Percentiles rank a stretch among this genome's conserved stretches.
These are phyloP conservation scores for Papilionanthe hybrid DNA, from an alignment of 116 monocot genomes.

Conservation along the genomic window DNA sequence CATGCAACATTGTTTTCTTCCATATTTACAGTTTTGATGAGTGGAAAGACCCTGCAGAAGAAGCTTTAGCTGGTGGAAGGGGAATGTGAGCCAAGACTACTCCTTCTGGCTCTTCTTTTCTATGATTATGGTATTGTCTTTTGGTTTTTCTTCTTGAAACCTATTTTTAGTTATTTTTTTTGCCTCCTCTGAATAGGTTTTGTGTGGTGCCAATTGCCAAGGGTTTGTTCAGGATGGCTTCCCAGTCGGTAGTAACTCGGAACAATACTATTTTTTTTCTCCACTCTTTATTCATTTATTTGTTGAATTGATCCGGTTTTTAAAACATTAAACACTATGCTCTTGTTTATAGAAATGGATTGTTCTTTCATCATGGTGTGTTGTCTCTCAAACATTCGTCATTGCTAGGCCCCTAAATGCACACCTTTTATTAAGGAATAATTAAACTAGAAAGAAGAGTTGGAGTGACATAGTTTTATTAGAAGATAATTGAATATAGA, in stretches of 20 bases:
- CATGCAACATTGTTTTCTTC: neutral
- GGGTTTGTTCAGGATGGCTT: conserved; percentile 32
- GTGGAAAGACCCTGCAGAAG: conserved; percentile 76
- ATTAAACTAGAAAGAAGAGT: neutral
- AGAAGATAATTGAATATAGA: neutral
- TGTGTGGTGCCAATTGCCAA: conserved; percentile 70
- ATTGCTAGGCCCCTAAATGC: neutral
- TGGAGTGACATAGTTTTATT: neutral
- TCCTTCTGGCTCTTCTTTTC: neutral
- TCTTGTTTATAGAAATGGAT: too few species aligned
- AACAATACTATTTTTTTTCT: neutral
- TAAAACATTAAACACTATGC: neutral
- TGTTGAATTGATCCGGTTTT: neutral
- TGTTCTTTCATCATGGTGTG: too few species aligned
- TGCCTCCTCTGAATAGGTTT: conserved; percentile 47
- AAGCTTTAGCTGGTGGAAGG: conserved; percentile 70
- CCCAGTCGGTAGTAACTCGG: conserved; percentile 39
- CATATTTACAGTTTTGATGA: conserved; percentile 56
- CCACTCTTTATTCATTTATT: neutral
- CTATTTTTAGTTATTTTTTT: conserved; percentile 13
- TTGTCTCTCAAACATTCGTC: too few species aligned
- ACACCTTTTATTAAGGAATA: neutral
- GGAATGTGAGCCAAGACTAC: conserved; percentile 49
- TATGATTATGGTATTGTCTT: neutral
- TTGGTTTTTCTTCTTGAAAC: neutral